Evolutionary conservation across 2,329 filamentous ascomycete genomes (phyloP), one percentile per base, ranked within the genome.

Genomic region (Aspergillus sp.): DNA sequence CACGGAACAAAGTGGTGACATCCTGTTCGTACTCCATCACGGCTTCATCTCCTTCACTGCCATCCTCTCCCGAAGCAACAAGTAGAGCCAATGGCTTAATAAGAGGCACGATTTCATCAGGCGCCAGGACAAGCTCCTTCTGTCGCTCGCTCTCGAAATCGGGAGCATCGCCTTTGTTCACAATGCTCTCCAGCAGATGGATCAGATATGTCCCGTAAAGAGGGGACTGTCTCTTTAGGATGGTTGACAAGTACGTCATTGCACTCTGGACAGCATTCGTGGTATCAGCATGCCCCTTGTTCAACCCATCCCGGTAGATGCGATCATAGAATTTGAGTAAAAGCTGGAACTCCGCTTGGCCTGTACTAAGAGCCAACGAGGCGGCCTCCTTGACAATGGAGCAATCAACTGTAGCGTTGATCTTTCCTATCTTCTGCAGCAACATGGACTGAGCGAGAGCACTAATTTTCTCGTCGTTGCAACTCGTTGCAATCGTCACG

Each of bases 361-460:
- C 89, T 51, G 89, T 90, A 60, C 82, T 85, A 4, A 94, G 76
- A 30, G 91, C 88, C 50, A 99, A 76, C 5, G 83, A 79, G 8
- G 91, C 90, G 6, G 90, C 86, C 54, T 95, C 91, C 14, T 83
- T 84, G 50, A 97, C 87, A 54, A 99, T 94, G 50, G 87, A 87
- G 26, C 88, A 85, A 75, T 97, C 92, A 2, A 96, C 88, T 4
- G 82, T 76, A 53, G 83, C 79, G 64, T 84, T 94, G 50, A 96
- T 84, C 71, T 94, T 93, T 55, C 88, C 86, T 52, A 97, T 83
- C 71, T 99, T 97, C 66, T 99, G 94, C n/a, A 96, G 75, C 20
- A 99, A 83, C 86, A 99, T 96, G 1, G 91, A 95, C 62, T 96
- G 88, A 2, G 92, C 93, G 48, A 99, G 78, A 4, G 92, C 92